A percentile compares a stretch with the other conserved stretches of the same genome.
Conservation (phyloP, 306 rosid genomes). For the Boehmeria nivea region DNA sequence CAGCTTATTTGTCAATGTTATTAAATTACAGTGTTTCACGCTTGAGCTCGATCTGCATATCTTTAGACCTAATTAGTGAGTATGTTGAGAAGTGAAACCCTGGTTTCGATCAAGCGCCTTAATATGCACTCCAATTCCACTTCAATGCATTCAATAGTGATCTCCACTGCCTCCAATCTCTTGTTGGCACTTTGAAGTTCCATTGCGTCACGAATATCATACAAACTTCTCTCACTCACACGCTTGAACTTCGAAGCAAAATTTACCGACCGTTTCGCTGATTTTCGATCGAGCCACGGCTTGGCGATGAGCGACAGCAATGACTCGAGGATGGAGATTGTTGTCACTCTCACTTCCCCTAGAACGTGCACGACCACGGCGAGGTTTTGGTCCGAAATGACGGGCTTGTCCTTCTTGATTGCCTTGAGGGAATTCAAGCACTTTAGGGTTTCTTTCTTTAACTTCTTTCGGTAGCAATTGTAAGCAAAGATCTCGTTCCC, state of each 20-base stretch:
- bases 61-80: constrained; percentile 40
- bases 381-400: constrained; percentile 22
- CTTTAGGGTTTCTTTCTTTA: constrained; percentile 50
- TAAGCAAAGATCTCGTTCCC: constrained; percentile 30
- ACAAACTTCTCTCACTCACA: constrained; percentile 9
- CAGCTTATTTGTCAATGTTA: no score
- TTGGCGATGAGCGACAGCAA: constrained; percentile 42
- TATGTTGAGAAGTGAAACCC: constrained; percentile 56
- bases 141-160: constrained; percentile 49
- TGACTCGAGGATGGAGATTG: constrained; percentile 48
- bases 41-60: no score
- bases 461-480: constrained; percentile 40
- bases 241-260: constrained; percentile 33
- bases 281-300: constrained; percentile 42
- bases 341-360: constrained; percentile 41
- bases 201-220: constrained; percentile 32
- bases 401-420: constrained; percentile 22
- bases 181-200: constrained; percentile 49
- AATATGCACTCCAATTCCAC: constrained; percentile 50
- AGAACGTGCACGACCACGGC: constrained; percentile 49
- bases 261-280: constrained; percentile 9
- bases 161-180: constrained; percentile 45
- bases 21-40: no score
- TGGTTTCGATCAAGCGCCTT: constrained; percentile 60
- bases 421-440: constrained; percentile 47